phyloP scores from a whole-genome alignment of 2,329 filamentous ascomycete genomes.

The Aspergillus sp. region DNA sequence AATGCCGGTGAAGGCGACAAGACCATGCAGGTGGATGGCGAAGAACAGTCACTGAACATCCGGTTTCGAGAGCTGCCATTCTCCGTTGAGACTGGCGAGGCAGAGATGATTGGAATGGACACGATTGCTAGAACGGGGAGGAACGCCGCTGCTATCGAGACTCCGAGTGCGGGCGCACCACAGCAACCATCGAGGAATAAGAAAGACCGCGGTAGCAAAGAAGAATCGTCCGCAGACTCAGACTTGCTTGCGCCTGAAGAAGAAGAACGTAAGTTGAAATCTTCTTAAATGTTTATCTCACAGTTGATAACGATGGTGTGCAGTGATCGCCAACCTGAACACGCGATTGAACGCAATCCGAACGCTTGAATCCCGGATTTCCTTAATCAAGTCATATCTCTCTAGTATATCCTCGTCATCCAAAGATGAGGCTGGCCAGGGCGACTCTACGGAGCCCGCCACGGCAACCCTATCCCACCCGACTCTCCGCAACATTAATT shows the following conservation, averaged over 20 bases:
- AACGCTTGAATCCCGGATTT: slow-evolving; percentile 77
- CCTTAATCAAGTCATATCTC: slow-evolving; percentile 72
- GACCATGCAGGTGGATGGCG: slow-evolving; percentile 69
- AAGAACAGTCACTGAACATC: slow-evolving; percentile 53
- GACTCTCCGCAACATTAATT: slow-evolving; percentile 82
- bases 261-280: slow-evolving; percentile 51
- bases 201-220: slow-evolving; percentile 3
- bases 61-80: slow-evolving; percentile 82
- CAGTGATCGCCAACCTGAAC: slow-evolving; percentile 64
- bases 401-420: slow-evolving; percentile 64
- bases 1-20: slow-evolving; percentile 53
- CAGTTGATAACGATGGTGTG: slow-evolving; percentile 3
- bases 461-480: slow-evolving; percentile 60
- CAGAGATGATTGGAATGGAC: slow-evolving; percentile 96
- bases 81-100: slow-evolving; percentile 86
- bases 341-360: slow-evolving; percentile 90
- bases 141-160: slow-evolving; percentile 63
- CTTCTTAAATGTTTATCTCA: slow-evolving; percentile 7
- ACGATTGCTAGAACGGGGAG: slow-evolving; percentile 82
- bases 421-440: slow-evolving; percentile 44
- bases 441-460: slow-evolving; percentile 24
- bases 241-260: slow-evolving; percentile 53
- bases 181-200: slow-evolving; percentile 14
- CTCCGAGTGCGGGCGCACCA: slow-evolving; percentile 9
- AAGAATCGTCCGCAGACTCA: no score